Evolutionary conservation across 495 filamentous ascomycete species (phyloP).

Genomic region (Penicillium cinerascens): DNA sequence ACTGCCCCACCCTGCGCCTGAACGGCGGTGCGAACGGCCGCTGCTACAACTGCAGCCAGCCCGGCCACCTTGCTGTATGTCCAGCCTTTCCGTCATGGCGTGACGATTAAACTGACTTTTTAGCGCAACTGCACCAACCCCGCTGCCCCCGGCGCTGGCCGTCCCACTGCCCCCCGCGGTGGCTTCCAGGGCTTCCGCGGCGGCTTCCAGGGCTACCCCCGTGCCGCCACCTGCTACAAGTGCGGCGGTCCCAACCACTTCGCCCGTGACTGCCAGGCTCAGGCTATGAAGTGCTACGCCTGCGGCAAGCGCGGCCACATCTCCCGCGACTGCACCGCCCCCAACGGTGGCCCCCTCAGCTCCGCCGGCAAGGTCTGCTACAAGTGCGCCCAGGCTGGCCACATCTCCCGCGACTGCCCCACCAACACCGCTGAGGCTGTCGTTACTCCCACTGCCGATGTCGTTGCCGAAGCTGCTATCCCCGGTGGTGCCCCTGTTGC

Average conservation of each 20-base stretch:
- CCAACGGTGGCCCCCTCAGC: constrained; percentile 93
- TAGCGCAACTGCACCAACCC: constrained; percentile 83
- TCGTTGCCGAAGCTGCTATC: constrained; percentile 34
- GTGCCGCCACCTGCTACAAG: constrained; percentile 96
- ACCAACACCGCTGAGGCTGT: constrained; percentile 33
- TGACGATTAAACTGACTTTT: not conserved
- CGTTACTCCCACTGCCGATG: constrained; percentile 33
- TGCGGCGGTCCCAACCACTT: constrained; percentile 99
- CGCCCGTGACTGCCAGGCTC: constrained; percentile 97
- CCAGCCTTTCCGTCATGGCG: not conserved
- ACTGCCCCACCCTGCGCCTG: constrained; percentile 94
- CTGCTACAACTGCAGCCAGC: constrained; percentile 94
- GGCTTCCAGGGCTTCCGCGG: constrained; percentile 70
- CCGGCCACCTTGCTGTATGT: constrained; percentile 81
- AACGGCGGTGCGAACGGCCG: constrained; percentile 78
- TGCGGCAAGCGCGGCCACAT: constrained; percentile 99
- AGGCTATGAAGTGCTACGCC: constrained; percentile 99
- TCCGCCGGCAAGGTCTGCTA: constrained; percentile 98
- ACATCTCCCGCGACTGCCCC: constrained; percentile 94
- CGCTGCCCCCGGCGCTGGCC: constrained; percentile 49
- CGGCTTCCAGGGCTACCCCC: constrained; percentile 62
- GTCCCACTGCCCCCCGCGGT: constrained; percentile 66
- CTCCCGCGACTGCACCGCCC: constrained; percentile 94
- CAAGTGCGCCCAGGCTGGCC: constrained; percentile 89
- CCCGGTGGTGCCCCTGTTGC: constrained; percentile 27